phyloP scores from a whole-genome alignment of 176 grass and related monocot genomes.

The Zizania latifolia region DNA sequence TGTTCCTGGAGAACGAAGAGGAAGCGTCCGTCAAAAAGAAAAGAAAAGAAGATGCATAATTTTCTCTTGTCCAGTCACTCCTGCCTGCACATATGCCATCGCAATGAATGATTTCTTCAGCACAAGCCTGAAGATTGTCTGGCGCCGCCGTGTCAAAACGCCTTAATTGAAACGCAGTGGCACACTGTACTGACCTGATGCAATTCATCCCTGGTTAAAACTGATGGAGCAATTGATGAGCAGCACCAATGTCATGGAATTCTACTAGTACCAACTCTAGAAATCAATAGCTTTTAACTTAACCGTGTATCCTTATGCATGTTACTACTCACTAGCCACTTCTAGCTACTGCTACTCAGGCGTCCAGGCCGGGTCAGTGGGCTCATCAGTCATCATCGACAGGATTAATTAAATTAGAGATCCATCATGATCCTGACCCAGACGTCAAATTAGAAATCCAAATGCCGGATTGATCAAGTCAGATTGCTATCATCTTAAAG shows the following conservation, averaged over 20 bases:
- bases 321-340: background rate
- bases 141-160: background rate
- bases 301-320: background rate
- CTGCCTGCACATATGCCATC: background rate
- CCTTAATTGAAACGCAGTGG: background rate
- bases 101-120: background rate
- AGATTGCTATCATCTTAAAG: background rate
- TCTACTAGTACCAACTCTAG: background rate
- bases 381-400: background rate
- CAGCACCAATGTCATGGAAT: background rate
- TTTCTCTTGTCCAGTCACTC: background rate
- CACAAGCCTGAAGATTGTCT: constrained; percentile 6
- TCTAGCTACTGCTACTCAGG: too few species aligned
- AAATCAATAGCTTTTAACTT: background rate
- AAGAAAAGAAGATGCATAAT: too few species aligned
- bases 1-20: background rate
- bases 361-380: background rate
- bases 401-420: too few species aligned
- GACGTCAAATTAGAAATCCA: background rate
- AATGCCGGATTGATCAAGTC: background rate
- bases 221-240: background rate
- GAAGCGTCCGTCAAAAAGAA: too few species aligned
- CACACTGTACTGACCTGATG: background rate
- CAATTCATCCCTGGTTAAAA: background rate
- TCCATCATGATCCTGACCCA: background rate